phyloP scores from a whole-genome alignment of 2,329 filamentous ascomycete genomes.

The Alternaria arborescens region DNA sequence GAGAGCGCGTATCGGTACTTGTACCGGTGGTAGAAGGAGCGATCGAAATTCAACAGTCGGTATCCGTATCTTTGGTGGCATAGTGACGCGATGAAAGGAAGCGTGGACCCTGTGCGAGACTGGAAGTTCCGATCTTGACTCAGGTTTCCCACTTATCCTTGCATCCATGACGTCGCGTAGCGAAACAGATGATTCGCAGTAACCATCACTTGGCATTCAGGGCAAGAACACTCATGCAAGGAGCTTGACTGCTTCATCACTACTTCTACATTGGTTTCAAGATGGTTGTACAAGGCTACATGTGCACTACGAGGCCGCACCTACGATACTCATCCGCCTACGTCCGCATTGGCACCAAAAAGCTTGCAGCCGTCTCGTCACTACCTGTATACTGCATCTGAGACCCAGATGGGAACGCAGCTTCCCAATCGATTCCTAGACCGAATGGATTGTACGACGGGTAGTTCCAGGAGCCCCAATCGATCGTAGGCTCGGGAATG shows the following conservation, averaged over 20 bases:
- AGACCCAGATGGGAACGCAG: conserved; percentile 24
- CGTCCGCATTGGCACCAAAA: conserved; percentile 20
- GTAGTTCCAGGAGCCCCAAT: conserved; percentile 19
- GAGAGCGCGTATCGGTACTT: conserved; percentile 21
- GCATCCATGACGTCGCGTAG: background rate
- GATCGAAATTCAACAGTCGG: conserved; percentile 29
- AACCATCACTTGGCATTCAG: background rate
- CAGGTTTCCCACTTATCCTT: background rate
- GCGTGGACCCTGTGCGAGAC: background rate
- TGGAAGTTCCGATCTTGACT: conserved; percentile 7
- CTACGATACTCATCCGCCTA: background rate
- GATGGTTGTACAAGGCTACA: background rate
- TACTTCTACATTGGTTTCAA: background rate
- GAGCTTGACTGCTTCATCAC: background rate
- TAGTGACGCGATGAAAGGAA: conserved; percentile 14
- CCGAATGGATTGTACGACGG: conserved; percentile 13
- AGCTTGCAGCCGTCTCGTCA: conserved; percentile 4
- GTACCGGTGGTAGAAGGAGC: conserved; percentile 29
- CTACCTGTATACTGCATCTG: conserved; percentile 5
- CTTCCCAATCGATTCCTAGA: conserved; percentile 35
- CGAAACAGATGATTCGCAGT: background rate
- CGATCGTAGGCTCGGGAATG: conserved; percentile 8
- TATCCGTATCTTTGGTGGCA: conserved; percentile 23
- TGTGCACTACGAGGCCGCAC: background rate
- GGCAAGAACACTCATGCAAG: background rate